Evolutionary conservation across 225 moss, liverwort and hornwort species (phyloP).

Genomic region (Anthoceros angustus): DNA sequence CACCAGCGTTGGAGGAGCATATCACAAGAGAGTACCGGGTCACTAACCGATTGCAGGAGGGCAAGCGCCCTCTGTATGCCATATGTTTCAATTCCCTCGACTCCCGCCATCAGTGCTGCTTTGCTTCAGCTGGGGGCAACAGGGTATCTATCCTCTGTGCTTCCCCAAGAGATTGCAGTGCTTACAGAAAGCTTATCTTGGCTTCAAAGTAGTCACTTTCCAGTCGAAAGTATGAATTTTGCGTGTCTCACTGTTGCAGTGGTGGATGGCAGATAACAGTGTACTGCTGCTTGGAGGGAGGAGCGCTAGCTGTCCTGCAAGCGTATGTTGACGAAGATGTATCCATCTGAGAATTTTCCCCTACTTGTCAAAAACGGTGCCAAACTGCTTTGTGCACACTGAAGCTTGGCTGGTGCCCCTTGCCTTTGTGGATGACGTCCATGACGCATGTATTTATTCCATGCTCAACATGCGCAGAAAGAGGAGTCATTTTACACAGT

Average conservation of each 20-base stretch:
- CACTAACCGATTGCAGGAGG: conserved; percentile 78
- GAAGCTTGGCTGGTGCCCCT: not conserved
- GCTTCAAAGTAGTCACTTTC: not conserved
- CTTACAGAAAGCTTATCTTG: not conserved
- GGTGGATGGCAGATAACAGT: conserved; percentile 41
- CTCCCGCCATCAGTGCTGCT: conserved; percentile 60
- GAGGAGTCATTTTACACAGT: conserved; percentile 97
- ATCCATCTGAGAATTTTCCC: conserved; percentile 5
- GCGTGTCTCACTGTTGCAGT: not conserved
- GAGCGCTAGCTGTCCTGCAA: conserved; percentile 60
- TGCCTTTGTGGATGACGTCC: not conserved
- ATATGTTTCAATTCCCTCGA: conserved; percentile 90
- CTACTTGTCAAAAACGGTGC: not conserved
- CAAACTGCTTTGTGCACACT: not conserved
- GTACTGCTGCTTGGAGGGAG: conserved; percentile 85
- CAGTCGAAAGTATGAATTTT: conserved; percentile 5
- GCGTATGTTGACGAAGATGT: conserved; percentile 81
- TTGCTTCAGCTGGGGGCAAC: conserved; percentile 88
- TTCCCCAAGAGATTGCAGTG: not conserved
- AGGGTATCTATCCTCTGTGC: conserved; percentile 20
- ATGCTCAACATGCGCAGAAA: conserved; percentile 26
- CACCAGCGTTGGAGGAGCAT: too few species aligned
- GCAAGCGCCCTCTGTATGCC: conserved; percentile 87
- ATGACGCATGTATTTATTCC: not conserved
- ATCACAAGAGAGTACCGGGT: conserved; percentile 43